Base-by-base conservation (phyloP, 2,329 filamentous ascomycete species). In the Nothopassalora personata region DNA sequence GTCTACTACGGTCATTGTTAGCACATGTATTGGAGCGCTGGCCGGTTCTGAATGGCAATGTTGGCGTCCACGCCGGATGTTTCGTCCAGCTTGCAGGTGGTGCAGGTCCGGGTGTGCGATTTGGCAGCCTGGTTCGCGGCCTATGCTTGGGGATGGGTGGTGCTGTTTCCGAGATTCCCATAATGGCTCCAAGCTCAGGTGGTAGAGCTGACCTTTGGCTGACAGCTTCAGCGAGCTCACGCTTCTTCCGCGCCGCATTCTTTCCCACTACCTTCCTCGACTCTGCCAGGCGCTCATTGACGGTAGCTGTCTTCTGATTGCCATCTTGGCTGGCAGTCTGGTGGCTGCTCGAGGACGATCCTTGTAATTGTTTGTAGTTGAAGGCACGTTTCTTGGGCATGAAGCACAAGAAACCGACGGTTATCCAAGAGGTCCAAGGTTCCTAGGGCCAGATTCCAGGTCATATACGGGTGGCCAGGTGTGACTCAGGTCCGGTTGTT, bases 341-440 rank as follows among this genome's bases (percentile, higher is more conserved):
- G 60, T 75, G 74, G 64, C 67, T 68, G 50, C 65, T 65, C 45
- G 66, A 64, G 47, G 61, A 64, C 13, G 58, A 54, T 34, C 74
- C 74, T 66, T 76, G 73, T 46, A 74, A 68, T 60, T 74, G 71
- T 56, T 73, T 73, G 64, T 77, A 75, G 59, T 72, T 70, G 46
- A 72, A 74, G 15, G 71, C 70, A 61, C 76, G 74, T 68, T 79
- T 79, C 72, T 79, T 80, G 65, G 78, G 78, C 78, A 80, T 80
- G 60, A 62, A 61, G 60, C 59, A 57, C 59, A 58, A 57, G 52
- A 51, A 23, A 47, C 9, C 10, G 33, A 30, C 43, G 19, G 45
- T 23, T 36, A 43, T 36, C 46, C 43, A 53, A 30, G 34, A 49
- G n/a, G 34, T 36, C 49, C 30, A 46, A 39, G 46, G 13, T 51